Percentiles rank a stretch among this genome's conserved stretches.
phyloP scores from a whole-genome alignment of 192 early-diverging fungal genomes.

The Backusella morwellensis region DNA sequence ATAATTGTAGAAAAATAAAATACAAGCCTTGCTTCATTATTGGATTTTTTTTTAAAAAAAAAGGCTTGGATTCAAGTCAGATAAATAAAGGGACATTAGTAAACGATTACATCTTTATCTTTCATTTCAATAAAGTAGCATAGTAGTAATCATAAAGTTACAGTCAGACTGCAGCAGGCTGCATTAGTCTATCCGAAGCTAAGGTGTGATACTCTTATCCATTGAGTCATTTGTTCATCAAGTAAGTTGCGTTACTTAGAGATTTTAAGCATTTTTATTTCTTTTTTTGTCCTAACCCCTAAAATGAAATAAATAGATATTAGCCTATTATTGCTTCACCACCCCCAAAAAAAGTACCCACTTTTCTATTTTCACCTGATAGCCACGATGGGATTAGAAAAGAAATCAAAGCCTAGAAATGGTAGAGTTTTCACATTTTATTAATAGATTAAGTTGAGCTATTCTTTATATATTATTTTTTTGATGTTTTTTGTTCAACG shows the following conservation, averaged over 20 bases:
- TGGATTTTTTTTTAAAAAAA: neutral
- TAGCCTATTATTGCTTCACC: neutral
- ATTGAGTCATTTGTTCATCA: neutral
- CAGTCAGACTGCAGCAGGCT: neutral
- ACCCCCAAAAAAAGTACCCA: neutral
- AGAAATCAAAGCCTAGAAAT: neutral
- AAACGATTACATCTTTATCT: neutral
- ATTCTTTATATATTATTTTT: neutral
- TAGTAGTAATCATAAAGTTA: constrained; percentile 1
- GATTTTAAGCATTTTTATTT: neutral
- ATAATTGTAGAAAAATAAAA: neutral
- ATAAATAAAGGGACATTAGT: neutral
- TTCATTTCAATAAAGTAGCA: neutral
- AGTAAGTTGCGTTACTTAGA: neutral
- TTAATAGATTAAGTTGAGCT: neutral
- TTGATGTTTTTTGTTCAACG: constrained; percentile 5
- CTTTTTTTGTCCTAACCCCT: neutral
- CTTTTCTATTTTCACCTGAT: constrained; percentile 1
- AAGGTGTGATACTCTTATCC: neutral
- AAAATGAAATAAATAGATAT: neutral
- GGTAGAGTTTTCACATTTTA: neutral
- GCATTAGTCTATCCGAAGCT: neutral
- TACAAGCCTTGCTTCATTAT: neutral
- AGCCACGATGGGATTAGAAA: neutral
- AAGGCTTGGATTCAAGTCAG: neutral